Evolutionary conservation across 768 basidiomycete species (phyloP).

Genomic region (Psilocybe sp.): DNA sequence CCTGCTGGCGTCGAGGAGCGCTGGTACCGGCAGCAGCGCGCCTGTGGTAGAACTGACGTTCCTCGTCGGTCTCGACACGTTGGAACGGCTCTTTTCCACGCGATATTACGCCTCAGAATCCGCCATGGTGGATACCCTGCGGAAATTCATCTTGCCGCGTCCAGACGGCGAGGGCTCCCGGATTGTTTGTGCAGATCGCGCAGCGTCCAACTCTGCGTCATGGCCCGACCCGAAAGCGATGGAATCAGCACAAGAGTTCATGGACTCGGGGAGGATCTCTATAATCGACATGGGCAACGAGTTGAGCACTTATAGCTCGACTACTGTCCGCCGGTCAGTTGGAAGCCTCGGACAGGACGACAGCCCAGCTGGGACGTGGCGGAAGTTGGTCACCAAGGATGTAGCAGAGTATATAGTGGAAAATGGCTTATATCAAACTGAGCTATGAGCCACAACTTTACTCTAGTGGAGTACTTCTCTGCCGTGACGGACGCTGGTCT

Average conservation of each 20-base stretch:
- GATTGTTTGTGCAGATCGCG: conserved; percentile 68
- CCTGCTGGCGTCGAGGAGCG: conserved; percentile 25
- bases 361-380: conserved; percentile 37
- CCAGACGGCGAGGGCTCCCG: conserved; percentile 50
- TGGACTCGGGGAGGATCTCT: conserved; percentile 47
- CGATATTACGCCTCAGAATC: conserved; percentile 64
- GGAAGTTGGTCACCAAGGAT: conserved; percentile 37
- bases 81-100: conserved; percentile 73
- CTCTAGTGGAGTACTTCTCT: background rate
- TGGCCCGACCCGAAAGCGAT: conserved; percentile 12
- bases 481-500: background rate
- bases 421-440: conserved; percentile 40
- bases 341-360: conserved; percentile 18
- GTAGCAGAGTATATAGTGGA: conserved; percentile 52
- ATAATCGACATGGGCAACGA: conserved; percentile 61
- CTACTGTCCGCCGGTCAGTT: conserved; percentile 53
- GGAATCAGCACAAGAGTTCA: conserved; percentile 44
- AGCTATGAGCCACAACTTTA: conserved; percentile 1
- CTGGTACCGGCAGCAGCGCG: conserved; percentile 6
- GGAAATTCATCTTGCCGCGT: conserved; percentile 50
- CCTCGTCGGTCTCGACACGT: conserved; percentile 81
- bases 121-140: conserved; percentile 56
- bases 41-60: conserved; percentile 54
- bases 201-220: conserved; percentile 3
- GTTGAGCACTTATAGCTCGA: conserved; percentile 67